Percentiles rank a stretch among this genome's conserved stretches.
Conservation (phyloP, 1,139 yeast species). For the Candida buenavistaensis region DNA sequence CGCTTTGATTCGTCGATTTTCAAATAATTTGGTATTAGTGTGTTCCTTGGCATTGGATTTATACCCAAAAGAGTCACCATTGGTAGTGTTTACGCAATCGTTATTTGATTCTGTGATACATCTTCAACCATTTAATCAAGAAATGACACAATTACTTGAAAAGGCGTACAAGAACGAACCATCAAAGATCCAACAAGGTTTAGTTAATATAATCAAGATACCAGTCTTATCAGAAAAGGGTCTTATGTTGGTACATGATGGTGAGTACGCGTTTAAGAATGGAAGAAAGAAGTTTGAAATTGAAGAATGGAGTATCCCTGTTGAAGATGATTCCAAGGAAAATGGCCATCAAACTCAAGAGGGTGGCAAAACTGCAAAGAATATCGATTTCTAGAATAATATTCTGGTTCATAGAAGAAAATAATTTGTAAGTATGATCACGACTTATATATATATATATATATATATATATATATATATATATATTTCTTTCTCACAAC, state of each 20-base stretch:
- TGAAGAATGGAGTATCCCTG: slow-evolving; percentile 94
- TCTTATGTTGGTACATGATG: slow-evolving; percentile 68
- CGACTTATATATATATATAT: no score
- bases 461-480: background rate
- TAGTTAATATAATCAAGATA: slow-evolving; percentile 70
- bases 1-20: slow-evolving; percentile 49
- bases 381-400: slow-evolving; percentile 33
- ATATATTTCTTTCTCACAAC: no score
- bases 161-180: slow-evolving; percentile 70
- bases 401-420: no score
- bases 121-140: slow-evolving; percentile 82
- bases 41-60: slow-evolving; percentile 66
- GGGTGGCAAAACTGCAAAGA: slow-evolving; percentile 32
- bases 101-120: slow-evolving; percentile 71
- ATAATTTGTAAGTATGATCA: no score
- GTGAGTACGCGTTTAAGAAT: slow-evolving; percentile 85
- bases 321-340: slow-evolving; percentile 66
- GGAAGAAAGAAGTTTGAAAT: slow-evolving; percentile 82
- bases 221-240: slow-evolving; percentile 79
- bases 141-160: slow-evolving; percentile 64
- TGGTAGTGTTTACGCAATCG: slow-evolving; percentile 56
- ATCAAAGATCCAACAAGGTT: slow-evolving; percentile 80
- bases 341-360: slow-evolving; percentile 18
- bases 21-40: slow-evolving; percentile 47
- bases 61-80: slow-evolving; percentile 54